Evolutionary conservation across 768 basidiomycete species (phyloP).

Genomic region (Macrocybe gigantea): DNA sequence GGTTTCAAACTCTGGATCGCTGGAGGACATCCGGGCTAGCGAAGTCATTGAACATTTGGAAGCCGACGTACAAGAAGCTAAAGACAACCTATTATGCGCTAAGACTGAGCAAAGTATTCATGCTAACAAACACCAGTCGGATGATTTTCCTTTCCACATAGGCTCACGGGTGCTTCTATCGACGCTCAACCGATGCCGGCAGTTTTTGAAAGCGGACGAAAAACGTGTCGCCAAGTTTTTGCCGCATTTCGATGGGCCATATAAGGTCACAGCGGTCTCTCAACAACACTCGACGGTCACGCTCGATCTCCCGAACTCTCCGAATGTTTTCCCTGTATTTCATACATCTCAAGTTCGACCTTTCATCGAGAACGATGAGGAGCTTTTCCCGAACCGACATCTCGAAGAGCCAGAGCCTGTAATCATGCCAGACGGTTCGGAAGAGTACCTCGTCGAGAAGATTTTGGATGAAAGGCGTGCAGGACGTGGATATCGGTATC

Average conservation of each 20-base stretch:
- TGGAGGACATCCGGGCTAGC: not conserved
- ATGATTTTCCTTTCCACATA: not conserved
- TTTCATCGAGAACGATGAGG: slow-evolving; percentile 22
- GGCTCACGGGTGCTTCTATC: slow-evolving; percentile 22
- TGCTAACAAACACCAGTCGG: slow-evolving; percentile 7
- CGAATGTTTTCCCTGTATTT: slow-evolving; percentile 27
- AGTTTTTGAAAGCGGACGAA: slow-evolving; percentile 1
- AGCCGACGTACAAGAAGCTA: not conserved
- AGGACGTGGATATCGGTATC: not conserved
- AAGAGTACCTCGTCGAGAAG: slow-evolving; percentile 2
- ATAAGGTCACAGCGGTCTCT: not conserved
- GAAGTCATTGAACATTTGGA: slow-evolving; percentile 7
- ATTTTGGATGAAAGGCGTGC: not conserved
- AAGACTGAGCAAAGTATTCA: slow-evolving; percentile 18
- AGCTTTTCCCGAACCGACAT: slow-evolving; percentile 21
- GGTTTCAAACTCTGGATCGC: not conserved
- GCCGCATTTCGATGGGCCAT: no score
- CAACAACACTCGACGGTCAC: slow-evolving; percentile 4
- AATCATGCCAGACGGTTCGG: not conserved
- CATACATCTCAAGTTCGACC: slow-evolving; percentile 23
- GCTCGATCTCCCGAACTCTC: slow-evolving; percentile 13
- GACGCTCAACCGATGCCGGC: slow-evolving; percentile 13
- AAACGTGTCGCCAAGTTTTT: no score
- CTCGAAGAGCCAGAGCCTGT: slow-evolving; percentile 1
- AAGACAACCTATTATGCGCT: slow-evolving; percentile 10